Evolutionary conservation across 2,329 filamentous ascomycete genomes (phyloP).

Genomic region (Calonectria ilicicola): DNA sequence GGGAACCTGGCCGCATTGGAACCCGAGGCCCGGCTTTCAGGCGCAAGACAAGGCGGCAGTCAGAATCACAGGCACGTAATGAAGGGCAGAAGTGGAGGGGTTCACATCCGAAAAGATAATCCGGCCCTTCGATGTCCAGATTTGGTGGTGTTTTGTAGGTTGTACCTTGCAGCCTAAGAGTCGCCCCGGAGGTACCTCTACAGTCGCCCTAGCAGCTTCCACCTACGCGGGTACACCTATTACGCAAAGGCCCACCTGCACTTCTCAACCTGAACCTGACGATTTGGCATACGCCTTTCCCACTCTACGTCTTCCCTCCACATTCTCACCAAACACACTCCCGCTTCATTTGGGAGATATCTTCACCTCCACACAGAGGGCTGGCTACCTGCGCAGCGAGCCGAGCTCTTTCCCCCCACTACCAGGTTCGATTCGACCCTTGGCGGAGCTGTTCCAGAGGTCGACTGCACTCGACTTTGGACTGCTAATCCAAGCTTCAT

Average conservation of each 20-base stretch:
- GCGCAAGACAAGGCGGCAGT: constrained; percentile 13
- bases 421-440: constrained; percentile 33
- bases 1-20: constrained; percentile 9
- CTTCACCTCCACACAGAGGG: constrained; percentile 25
- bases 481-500: constrained; percentile 43
- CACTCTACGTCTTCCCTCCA: constrained; percentile 45
- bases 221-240: constrained; percentile 44
- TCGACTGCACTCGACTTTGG: constrained; percentile 56
- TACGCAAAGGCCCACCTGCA: constrained; percentile 56
- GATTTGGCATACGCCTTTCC: constrained; percentile 50
- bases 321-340: constrained; percentile 42
- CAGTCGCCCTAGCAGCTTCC: constrained; percentile 35
- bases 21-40: not conserved
- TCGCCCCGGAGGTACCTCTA: constrained; percentile 38
- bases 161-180: constrained; percentile 37
- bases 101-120: constrained; percentile 42
- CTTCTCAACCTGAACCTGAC: constrained; percentile 52
- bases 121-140: constrained; percentile 33
- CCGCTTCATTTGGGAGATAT: constrained; percentile 30
- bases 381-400: constrained; percentile 22
- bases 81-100: constrained; percentile 22
- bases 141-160: constrained; percentile 17
- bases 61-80: constrained; percentile 9
- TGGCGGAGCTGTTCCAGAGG: constrained; percentile 50
- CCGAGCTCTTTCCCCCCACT: constrained; percentile 7